These are phyloP conservation scores for Claviceps quebecensis DNA, from an alignment of 2,329 filamentous ascomycete species.

Conservation along the genomic window DNA sequence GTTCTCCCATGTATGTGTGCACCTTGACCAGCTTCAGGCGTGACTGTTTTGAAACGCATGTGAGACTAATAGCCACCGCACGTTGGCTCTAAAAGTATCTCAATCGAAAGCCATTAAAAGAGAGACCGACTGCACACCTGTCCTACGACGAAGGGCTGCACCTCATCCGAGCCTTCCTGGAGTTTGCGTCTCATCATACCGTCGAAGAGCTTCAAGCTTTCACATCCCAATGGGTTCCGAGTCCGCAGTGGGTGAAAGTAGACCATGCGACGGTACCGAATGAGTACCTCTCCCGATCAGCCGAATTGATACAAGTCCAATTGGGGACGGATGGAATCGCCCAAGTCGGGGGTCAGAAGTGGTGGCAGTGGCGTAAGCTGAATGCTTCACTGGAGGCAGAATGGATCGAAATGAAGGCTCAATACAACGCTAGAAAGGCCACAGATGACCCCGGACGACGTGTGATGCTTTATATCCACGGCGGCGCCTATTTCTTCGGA, in stretches of 20 bases:
- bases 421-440: constrained; percentile 54
- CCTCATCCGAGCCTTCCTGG: constrained; percentile 73
- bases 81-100: constrained; percentile 48
- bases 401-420: constrained; percentile 90
- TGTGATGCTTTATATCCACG: constrained; percentile 88
- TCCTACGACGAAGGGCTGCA: constrained; percentile 89
- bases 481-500: constrained; percentile 90
- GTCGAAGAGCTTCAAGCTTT: constrained; percentile 90
- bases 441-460: constrained; percentile 47
- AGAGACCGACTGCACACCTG: constrained; percentile 79
- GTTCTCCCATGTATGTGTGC: constrained; percentile 59
- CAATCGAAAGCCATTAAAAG: constrained; percentile 57
- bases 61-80: neutral
- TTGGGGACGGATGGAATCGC: constrained; percentile 64
- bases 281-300: constrained; percentile 50
- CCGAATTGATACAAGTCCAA: constrained; percentile 53
- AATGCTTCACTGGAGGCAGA: constrained; percentile 60
- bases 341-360: constrained; percentile 63
- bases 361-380: constrained; percentile 80
- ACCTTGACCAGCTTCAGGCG: neutral
- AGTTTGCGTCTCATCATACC: constrained; percentile 74
- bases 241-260: constrained; percentile 74
- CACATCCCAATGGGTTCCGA: constrained; percentile 81
- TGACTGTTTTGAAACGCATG: neutral
- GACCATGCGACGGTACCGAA: constrained; percentile 54